A percentile compares a stretch with the other conserved stretches of the same genome.
These are phyloP conservation scores for Penicillium odoratum DNA, from an alignment of 495 filamentous ascomycete genomes.

Conservation along the genomic window DNA sequence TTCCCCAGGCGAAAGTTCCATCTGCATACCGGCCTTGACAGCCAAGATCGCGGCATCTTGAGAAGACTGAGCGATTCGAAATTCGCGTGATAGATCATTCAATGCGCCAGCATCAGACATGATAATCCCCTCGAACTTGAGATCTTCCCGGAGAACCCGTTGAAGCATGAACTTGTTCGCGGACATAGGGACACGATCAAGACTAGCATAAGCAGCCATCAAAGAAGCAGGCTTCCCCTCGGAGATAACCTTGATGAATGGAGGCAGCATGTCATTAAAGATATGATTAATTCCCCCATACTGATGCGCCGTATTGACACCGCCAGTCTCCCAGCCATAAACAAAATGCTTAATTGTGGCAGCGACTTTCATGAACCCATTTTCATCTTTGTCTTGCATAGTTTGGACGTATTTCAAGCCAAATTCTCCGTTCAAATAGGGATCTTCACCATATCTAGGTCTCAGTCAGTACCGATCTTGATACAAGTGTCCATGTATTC, in stretches of 20 bases:
- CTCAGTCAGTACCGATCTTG: not conserved
- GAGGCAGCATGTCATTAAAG: slow-evolving; percentile 6
- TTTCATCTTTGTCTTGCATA: slow-evolving; percentile 2
- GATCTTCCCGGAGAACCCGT: slow-evolving; percentile 1
- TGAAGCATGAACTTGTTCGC: slow-evolving; percentile 6
- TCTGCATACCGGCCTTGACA: slow-evolving; percentile 3
- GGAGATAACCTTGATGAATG: not conserved
- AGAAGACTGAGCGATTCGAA: not conserved
- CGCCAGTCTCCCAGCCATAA: slow-evolving; percentile 3
- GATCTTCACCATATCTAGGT: slow-evolving; percentile 5
- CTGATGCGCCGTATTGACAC: not conserved
- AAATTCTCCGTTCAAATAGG: slow-evolving; percentile 3
- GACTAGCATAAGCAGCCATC: slow-evolving; percentile 1
- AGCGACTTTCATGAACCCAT: slow-evolving; percentile 3
- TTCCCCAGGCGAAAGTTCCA: slow-evolving; percentile 2
- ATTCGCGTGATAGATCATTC: not conserved
- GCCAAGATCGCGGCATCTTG: slow-evolving; percentile 5
- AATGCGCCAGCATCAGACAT: slow-evolving; percentile 6
- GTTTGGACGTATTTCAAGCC: slow-evolving; percentile 3
- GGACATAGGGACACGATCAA: slow-evolving; percentile 6
- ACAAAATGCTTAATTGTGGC: slow-evolving; percentile 6
- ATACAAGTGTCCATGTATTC: not conserved
- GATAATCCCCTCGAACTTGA: not conserved
- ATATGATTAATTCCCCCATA: slow-evolving; percentile 6
- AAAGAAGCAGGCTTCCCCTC: slow-evolving; percentile 1